Percentiles rank a stretch among this genome's conserved stretches.
Evolutionary conservation across 2,329 filamentous ascomycete genomes (phyloP).

Genomic region (Monilinia aucupariae): DNA sequence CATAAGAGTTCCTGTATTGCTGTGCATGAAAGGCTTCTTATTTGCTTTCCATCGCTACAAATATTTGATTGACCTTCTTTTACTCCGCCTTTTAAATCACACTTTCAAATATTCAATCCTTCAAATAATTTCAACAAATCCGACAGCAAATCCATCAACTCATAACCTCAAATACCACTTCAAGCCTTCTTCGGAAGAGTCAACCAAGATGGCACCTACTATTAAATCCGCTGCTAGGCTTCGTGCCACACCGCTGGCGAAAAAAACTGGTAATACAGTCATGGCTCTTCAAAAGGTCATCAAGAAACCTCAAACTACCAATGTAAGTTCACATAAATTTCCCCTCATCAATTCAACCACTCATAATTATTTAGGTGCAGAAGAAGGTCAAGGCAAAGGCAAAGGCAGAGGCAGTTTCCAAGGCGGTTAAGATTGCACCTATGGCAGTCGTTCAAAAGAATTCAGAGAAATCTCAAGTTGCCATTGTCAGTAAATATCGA

Average conservation of each 20-base stretch:
- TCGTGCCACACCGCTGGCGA: neutral
- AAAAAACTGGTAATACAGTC: neutral
- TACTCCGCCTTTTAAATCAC: constrained; percentile 2
- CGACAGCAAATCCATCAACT: neutral
- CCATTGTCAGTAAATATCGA: neutral
- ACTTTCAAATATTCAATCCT: neutral
- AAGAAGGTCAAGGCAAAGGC: neutral
- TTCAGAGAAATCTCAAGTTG: neutral
- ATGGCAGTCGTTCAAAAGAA: neutral
- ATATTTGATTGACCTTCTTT: neutral
- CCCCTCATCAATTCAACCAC: neutral
- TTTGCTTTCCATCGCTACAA: constrained; percentile 7
- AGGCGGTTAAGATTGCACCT: neutral
- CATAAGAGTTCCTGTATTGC: neutral
- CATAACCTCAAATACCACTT: neutral
- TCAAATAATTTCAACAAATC: neutral
- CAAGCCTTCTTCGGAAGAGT: neutral
- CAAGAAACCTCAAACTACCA: neutral
- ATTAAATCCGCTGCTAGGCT: neutral
- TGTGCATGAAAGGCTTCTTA: neutral
- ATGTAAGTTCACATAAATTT: neutral
- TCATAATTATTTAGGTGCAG: neutral
- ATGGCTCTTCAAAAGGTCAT: neutral
- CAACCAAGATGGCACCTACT: neutral
- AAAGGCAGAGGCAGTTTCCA: neutral